Evolutionary conservation across 2,329 filamentous ascomycete genomes (phyloP).

Genomic region (Talaromyces sp.): DNA sequence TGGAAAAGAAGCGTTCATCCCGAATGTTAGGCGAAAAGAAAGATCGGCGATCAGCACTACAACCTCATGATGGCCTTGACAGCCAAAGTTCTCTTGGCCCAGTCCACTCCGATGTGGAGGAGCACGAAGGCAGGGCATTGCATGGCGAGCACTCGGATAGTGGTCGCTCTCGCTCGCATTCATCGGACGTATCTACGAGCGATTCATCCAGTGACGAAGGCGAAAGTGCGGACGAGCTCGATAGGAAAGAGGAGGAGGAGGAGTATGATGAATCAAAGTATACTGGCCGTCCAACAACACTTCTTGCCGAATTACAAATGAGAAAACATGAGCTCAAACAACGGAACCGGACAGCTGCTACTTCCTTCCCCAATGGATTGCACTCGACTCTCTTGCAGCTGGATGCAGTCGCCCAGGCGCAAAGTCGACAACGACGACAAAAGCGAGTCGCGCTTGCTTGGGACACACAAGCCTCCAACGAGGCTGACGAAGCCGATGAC

Average conservation of each 20-base stretch:
- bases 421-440: slow-evolving; percentile 64
- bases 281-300: slow-evolving; percentile 75
- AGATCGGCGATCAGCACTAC: slow-evolving; percentile 24
- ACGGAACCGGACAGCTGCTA: slow-evolving; percentile 66
- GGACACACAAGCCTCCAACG: slow-evolving; percentile 57
- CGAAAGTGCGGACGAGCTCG: slow-evolving; percentile 39
- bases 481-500: slow-evolving; percentile 55
- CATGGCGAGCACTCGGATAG: slow-evolving; percentile 19
- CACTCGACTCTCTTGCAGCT: slow-evolving; percentile 86
- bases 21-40: slow-evolving; percentile 22
- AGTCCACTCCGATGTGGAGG: slow-evolving; percentile 1
- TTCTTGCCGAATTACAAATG: slow-evolving; percentile 86
- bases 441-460: slow-evolving; percentile 84
- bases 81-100: slow-evolving; percentile 15
- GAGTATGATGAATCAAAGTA: slow-evolving; percentile 45
- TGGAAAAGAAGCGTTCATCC: slow-evolving; percentile 24
- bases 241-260: slow-evolving; percentile 42
- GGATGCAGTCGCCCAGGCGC: slow-evolving; percentile 82
- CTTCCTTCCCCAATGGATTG: slow-evolving; percentile 68
- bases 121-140: not conserved
- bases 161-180: slow-evolving; percentile 14
- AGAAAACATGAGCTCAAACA: slow-evolving; percentile 84
- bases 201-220: slow-evolving; percentile 12
- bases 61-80: slow-evolving; percentile 1
- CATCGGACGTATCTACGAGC: slow-evolving; percentile 6